These are phyloP conservation scores for Papiliotrema flavescens DNA, from an alignment of 1,284 basidiomycete species.

Conservation along the genomic window DNA sequence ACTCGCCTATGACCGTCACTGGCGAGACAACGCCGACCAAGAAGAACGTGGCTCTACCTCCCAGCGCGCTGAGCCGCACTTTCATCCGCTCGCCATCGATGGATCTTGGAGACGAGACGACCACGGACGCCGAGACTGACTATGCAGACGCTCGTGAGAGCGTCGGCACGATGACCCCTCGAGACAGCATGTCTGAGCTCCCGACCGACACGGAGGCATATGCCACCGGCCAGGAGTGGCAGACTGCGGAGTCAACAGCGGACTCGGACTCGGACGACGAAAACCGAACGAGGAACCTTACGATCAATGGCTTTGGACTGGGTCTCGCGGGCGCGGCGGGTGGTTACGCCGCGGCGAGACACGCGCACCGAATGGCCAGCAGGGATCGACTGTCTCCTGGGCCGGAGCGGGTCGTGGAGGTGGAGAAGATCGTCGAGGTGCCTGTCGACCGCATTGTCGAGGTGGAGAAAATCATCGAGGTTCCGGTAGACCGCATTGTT, in stretches of 20 bases:
- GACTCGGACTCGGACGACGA: conserved; percentile 55
- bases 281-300: conserved; percentile 10
- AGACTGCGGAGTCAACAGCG: conserved; percentile 51
- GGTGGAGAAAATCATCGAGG: conserved; percentile 42
- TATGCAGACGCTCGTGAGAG: conserved; percentile 79
- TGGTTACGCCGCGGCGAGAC: conserved; percentile 30
- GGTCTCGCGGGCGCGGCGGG: conserved; percentile 19
- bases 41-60: conserved; percentile 27
- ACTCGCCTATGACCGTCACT: conserved; percentile 7
- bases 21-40: conserved; percentile 39
- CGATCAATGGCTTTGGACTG: conserved; percentile 16
- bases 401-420: conserved; percentile 32
- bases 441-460: conserved; percentile 27
- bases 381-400: conserved; percentile 36
- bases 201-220: conserved; percentile 41
- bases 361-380: conserved; percentile 26
- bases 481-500: conserved; percentile 37
- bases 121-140: conserved; percentile 63
- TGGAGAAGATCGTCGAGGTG: conserved; percentile 37
- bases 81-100: conserved; percentile 23
- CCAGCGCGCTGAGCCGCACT: conserved; percentile 18
- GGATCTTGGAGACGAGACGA: conserved; percentile 27
- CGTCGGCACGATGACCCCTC: conserved; percentile 62
- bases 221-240: conserved; percentile 44
- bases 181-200: conserved; percentile 61